Conservation (phyloP, 768 basidiomycete species). For the Calvatia gigantea region DNA sequence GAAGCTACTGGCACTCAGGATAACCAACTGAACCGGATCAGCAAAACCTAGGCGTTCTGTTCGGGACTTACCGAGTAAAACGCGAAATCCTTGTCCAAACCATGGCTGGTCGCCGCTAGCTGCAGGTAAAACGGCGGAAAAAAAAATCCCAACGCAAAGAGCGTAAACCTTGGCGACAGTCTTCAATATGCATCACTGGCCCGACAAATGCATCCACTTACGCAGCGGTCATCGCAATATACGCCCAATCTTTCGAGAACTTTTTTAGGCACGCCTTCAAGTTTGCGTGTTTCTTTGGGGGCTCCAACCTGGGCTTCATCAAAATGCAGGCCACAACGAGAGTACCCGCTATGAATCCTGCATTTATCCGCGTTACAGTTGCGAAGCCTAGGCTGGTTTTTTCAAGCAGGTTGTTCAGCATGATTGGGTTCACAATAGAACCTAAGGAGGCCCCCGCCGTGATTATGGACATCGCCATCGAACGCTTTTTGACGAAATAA, state of each 20-base stretch:
- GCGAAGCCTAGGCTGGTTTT: constrained; percentile 27
- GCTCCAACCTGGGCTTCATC: constrained; percentile 19
- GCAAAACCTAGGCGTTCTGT: not conserved
- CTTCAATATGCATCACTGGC: constrained; percentile 20
- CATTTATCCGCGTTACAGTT: constrained; percentile 7
- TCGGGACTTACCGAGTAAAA: constrained; percentile 22
- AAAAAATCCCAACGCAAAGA: constrained; percentile 23
- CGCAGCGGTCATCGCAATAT: constrained; percentile 14
- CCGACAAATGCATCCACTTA: constrained; percentile 16
- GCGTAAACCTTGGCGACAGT: not conserved
- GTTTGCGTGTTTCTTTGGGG: constrained; percentile 23
- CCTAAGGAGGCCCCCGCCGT: constrained; percentile 17
- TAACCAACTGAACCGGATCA: constrained; percentile 2
- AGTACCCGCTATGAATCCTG: constrained; percentile 8
- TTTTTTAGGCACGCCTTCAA: constrained; percentile 9
- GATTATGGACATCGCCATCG: constrained; percentile 35
- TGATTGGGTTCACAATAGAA: constrained; percentile 37
- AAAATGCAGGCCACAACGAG: constrained; percentile 23
- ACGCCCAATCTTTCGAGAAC: constrained; percentile 15
- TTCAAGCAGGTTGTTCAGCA: constrained; percentile 41
- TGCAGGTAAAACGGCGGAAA: constrained; percentile 38
- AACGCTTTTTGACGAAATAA: constrained; percentile 35
- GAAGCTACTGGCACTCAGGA: not conserved
- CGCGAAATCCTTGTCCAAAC: constrained; percentile 24
- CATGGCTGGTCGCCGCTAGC: constrained; percentile 29